Evolutionary conservation across 202 grass and related monocot species (phyloP), one percentile per base, ranked within the genome.

Genomic region (Elaeis oleifera): DNA sequence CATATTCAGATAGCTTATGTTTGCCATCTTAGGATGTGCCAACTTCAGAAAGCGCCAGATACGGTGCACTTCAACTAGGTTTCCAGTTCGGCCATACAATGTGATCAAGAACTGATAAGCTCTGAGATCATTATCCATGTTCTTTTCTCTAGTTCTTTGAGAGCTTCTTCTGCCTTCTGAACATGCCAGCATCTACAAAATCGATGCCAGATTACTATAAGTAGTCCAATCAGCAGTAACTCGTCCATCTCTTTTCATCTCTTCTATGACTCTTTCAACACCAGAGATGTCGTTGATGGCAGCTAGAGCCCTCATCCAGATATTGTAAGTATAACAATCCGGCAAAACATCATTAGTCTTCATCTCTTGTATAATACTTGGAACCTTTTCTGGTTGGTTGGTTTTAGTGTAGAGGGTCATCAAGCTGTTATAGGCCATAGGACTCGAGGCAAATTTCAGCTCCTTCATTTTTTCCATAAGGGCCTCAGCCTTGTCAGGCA

Each of bases 21-120:
- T 91, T 70, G 72, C 92, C 68, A 70, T 89, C 68, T 81, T 91
- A 52, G 76, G 76, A 28, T 73, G 70, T 54, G 68, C 77, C 28
- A 75, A 54, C 82, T 86, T 91, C 60, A 91, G 39, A 74, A 79
- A 88, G 18, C 92, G 76, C 92, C 92, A 97, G 63, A 97, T 61
- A 68, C 79, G 73, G 61, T 97, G 79, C 71, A 97, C 82, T 65
- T 91, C 84, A 20, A 64, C 81, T 67, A 97, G 74, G 51, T 97
- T 97, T 18, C 84, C 71, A 15, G 79, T 89, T 68, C 69, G 72
- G 5, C 88, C 92, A 81, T 86, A 91, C 52, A 91, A 64, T 54
- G 92, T 91, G 64, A 91, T 91, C n/a, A 97, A 84, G 63, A 97
- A 97, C 63, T 97, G 92, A 78, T 97, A 97, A 16, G 84, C 84